phyloP scores from a whole-genome alignment of 768 basidiomycete genomes.

The Hemileccinum impolitum region DNA sequence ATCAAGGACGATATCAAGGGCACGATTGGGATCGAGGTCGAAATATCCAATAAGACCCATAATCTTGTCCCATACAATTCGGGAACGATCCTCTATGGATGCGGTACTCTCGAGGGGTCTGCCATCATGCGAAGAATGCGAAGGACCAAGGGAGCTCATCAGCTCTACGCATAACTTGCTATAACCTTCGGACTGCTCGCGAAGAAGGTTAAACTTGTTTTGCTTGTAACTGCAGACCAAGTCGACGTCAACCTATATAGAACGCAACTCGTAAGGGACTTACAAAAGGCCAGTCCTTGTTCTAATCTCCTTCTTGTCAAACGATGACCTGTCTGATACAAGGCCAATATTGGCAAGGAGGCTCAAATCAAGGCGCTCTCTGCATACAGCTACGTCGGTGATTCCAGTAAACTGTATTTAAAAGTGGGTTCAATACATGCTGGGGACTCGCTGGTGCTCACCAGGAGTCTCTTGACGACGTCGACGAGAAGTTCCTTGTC shows the following conservation, averaged over 20 bases:
- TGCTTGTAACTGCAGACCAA: constrained; percentile 78
- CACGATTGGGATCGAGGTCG: constrained; percentile 92
- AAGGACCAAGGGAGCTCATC: constrained; percentile 67
- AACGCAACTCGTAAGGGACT: constrained; percentile 29
- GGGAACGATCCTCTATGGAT: constrained; percentile 60
- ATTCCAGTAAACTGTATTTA: constrained; percentile 51
- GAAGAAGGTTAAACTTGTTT: constrained; percentile 95
- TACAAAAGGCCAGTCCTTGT: constrained; percentile 80
- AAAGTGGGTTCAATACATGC: not conserved
- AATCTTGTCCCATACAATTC: constrained; percentile 76
- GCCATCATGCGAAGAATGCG: constrained; percentile 68
- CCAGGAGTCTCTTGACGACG: constrained; percentile 60
- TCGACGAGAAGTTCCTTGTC: constrained; percentile 61
- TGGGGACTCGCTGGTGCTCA: constrained; percentile 25
- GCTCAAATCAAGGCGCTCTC: constrained; percentile 70
- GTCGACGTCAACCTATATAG: not conserved
- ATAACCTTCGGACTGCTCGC: constrained; percentile 97
- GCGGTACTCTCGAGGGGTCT: constrained; percentile 57
- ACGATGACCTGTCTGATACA: constrained; percentile 59
- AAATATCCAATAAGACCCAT: constrained; percentile 93
- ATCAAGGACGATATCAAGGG: constrained; percentile 91
- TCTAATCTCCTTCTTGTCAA: constrained; percentile 79
- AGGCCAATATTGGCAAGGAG: constrained; percentile 63
- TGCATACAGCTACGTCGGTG: constrained; percentile 57
- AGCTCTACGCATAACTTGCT: constrained; percentile 88